These are phyloP conservation scores for Stereum hirsutum DNA, from an alignment of 1,284 basidiomycete species.

Conservation along the genomic window DNA sequence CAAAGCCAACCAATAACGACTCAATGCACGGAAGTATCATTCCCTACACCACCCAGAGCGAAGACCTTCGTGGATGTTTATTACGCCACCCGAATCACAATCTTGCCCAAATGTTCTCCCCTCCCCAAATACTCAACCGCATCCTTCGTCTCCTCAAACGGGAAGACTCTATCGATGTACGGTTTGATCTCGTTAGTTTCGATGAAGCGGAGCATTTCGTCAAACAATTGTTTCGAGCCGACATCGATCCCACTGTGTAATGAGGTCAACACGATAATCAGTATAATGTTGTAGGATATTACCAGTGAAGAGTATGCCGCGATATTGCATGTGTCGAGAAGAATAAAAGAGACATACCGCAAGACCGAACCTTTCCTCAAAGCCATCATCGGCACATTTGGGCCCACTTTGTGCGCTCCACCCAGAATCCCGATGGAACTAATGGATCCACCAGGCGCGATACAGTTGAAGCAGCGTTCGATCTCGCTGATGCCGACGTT, in stretches of 20 bases:
- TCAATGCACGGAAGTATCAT: no score
- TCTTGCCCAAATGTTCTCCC: conserved; percentile 27
- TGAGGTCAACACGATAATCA: neutral
- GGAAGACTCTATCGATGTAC: conserved; percentile 30
- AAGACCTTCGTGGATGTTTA: no score
- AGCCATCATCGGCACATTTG: conserved; percentile 1
- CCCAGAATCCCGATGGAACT: conserved; percentile 30
- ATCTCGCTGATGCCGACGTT: conserved; percentile 32
- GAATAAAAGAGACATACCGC: no score
- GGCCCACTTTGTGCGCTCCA: conserved; percentile 3
- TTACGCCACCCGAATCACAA: no score
- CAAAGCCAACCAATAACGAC: no score
- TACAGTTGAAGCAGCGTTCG: conserved; percentile 24
- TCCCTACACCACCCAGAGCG: no score
- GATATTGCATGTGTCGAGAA: no score
- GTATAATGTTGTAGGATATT: no score
- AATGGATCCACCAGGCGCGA: conserved; percentile 28
- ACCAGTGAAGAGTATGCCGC: no score
- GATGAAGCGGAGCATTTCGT: conserved; percentile 27
- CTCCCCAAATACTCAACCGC: conserved; percentile 27
- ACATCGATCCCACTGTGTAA: conserved; percentile 4
- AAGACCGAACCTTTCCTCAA: neutral
- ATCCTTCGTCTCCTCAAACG: conserved; percentile 25
- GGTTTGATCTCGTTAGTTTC: conserved; percentile 22
- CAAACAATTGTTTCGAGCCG: conserved; percentile 17